These are phyloP conservation scores for Diaporthe amygdali DNA, from an alignment of 2,329 filamentous ascomycete genomes.

Conservation along the genomic window DNA sequence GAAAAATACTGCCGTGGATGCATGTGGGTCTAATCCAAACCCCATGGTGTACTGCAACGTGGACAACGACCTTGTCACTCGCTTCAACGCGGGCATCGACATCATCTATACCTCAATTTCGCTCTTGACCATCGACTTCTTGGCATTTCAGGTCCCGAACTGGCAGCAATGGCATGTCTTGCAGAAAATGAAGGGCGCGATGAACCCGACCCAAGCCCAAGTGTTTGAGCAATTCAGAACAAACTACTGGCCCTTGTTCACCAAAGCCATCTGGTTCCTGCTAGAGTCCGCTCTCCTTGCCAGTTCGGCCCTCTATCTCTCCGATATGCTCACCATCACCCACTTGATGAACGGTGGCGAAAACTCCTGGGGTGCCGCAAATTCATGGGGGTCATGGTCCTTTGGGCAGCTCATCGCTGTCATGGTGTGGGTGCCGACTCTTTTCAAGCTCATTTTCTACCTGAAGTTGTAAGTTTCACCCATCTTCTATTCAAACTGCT, in stretches of 20 bases:
- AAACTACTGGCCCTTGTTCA: not conserved
- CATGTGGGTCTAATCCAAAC: not conserved
- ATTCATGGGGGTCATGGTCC: slow-evolving; percentile 8
- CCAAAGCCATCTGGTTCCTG: not conserved
- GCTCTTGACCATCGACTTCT: not conserved
- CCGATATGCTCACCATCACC: not conserved
- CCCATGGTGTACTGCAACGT: slow-evolving; percentile 19
- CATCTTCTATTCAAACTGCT: accelerated
- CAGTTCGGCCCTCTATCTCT: not conserved
- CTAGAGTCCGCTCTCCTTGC: not conserved
- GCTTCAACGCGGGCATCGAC: not conserved
- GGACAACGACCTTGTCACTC: not conserved
- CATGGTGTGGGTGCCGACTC: slow-evolving; percentile 12
- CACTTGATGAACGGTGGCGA: not conserved
- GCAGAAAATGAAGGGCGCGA: not conserved
- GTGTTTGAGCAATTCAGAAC: not conserved
- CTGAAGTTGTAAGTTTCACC: not conserved
- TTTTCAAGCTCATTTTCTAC: slow-evolving; percentile 11
- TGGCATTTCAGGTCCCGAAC: not conserved
- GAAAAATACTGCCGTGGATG: not conserved
- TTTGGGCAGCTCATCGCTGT: slow-evolving; percentile 17
- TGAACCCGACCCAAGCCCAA: not conserved
- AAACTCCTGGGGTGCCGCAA: not conserved
- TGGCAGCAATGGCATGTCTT: not conserved
- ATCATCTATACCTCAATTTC: not conserved